Evolutionary conservation across 441 rosid genomes (phyloP).

Genomic region (Eutrema salsugineum): DNA sequence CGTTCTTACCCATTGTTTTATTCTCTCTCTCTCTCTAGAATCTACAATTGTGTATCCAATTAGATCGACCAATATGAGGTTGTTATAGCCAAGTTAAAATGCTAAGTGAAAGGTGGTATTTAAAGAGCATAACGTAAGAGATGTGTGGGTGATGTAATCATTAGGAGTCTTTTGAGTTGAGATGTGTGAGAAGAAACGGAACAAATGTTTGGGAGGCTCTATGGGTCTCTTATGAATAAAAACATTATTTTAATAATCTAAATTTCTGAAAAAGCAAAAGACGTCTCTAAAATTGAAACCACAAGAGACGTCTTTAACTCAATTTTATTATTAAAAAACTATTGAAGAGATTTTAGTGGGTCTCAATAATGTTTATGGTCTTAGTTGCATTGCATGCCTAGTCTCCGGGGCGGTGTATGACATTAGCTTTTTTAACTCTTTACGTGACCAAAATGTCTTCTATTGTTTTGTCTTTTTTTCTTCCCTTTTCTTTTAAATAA

Average conservation of each 20-base stretch:
- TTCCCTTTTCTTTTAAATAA: neutral
- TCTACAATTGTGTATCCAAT: neutral
- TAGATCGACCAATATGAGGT: neutral
- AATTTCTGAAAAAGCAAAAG: too few species aligned
- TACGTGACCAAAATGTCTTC: neutral
- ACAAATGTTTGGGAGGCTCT: neutral
- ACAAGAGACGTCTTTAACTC: too few species aligned
- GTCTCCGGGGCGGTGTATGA: conserved; percentile 15
- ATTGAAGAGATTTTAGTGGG: too few species aligned
- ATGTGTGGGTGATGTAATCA: conserved; percentile 10
- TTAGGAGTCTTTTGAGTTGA: conserved; percentile 5
- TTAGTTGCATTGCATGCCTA: conserved; percentile 19
- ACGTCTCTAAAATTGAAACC: too few species aligned
- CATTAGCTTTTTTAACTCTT: neutral
- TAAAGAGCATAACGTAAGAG: conserved; percentile 18
- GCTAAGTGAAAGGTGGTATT: neutral
- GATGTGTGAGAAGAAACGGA: conserved; percentile 25
- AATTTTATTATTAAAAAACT: too few species aligned
- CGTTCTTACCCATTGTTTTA: conserved; percentile 19
- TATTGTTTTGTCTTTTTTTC: neutral
- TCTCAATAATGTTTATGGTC: too few species aligned
- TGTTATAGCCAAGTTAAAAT: neutral
- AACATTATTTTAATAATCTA: too few species aligned
- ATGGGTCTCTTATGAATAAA: too few species aligned
- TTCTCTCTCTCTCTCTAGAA: neutral